Percentiles rank a stretch among this genome's conserved stretches.
Conservation (phyloP, 2,329 filamentous ascomycete genomes). For the Trichoderma harzianum region DNA sequence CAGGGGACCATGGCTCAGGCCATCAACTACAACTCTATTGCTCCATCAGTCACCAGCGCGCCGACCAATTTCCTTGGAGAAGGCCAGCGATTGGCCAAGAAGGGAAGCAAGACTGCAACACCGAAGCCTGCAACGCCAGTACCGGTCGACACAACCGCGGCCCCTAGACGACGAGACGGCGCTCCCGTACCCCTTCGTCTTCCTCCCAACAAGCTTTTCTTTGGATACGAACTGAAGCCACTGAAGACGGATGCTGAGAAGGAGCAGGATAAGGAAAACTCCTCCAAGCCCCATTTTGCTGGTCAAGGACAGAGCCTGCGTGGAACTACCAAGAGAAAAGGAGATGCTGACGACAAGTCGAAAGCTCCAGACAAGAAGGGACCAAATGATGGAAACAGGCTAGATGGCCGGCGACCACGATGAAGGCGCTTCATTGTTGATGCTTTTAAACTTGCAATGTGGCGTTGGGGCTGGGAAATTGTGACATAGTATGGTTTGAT, state of each 20-base stretch:
- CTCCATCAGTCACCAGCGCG: constrained; percentile 68
- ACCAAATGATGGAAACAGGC: constrained; percentile 40
- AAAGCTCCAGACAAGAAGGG: constrained; percentile 48
- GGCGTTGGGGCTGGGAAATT: constrained; percentile 14
- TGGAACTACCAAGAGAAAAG: constrained; percentile 68
- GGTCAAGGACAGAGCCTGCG: constrained; percentile 81
- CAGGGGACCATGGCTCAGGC: constrained; percentile 94
- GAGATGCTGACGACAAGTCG: constrained; percentile 46
- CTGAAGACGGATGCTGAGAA: constrained; percentile 74
- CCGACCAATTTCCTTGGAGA: constrained; percentile 75
- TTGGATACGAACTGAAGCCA: constrained; percentile 90
- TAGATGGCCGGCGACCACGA: constrained; percentile 41
- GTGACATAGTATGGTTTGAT: not conserved
- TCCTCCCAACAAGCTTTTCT: constrained; percentile 88
- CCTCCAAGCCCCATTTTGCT: constrained; percentile 70
- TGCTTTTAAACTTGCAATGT: not conserved
- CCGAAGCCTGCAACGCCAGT: constrained; percentile 73
- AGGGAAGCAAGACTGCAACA: constrained; percentile 60
- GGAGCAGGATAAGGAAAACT: constrained; percentile 61
- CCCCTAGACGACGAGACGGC: constrained; percentile 55
- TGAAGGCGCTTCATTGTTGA: constrained; percentile 6
- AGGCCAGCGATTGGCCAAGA: constrained; percentile 85
- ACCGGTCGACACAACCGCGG: constrained; percentile 31
- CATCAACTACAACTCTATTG: constrained; percentile 94
- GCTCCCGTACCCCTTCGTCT: constrained; percentile 84